Conservation (phyloP, 495 filamentous ascomycete species). For the Xeromyces bisporus region DNA sequence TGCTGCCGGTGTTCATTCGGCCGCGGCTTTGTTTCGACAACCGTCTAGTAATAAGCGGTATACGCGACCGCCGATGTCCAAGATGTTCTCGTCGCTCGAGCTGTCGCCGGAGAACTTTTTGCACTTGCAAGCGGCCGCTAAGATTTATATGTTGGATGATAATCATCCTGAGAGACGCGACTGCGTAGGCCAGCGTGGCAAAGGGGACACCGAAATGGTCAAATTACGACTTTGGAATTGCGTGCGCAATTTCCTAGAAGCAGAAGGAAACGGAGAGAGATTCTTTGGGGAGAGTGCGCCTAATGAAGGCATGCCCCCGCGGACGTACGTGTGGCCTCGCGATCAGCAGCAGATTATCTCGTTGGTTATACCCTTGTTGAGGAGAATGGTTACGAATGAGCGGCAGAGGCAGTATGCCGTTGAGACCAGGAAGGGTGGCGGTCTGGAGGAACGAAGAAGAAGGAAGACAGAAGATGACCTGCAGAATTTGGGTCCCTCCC, state of each 20-base stretch:
- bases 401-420: conserved; percentile 44
- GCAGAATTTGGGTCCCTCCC: conserved; percentile 11
- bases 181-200: conserved; percentile 42
- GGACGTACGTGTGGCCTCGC: conserved; percentile 39
- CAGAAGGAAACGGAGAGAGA: conserved; percentile 36
- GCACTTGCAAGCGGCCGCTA: conserved; percentile 41
- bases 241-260: conserved; percentile 39
- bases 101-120: conserved; percentile 41
- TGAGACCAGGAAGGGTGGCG: conserved; percentile 36
- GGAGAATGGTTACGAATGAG: conserved; percentile 50
- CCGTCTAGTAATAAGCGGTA: conserved; percentile 39
- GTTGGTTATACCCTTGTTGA: conserved; percentile 38
- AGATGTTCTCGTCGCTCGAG: conserved; percentile 40
- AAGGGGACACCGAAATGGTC: conserved; percentile 43
- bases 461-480: conserved; percentile 26
- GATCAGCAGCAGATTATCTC: conserved; percentile 38
- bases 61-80: conserved; percentile 45
- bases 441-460: conserved; percentile 23
- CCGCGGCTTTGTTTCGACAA: conserved; percentile 39
- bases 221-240: conserved; percentile 43
- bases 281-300: conserved; percentile 36
- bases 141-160: conserved; percentile 43
- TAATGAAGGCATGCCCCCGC: conserved; percentile 24
- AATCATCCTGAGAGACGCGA: conserved; percentile 37
- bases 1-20: conserved; percentile 37